phyloP scores from a whole-genome alignment of 768 basidiomycete species.

The Auriscalpium vulgare region DNA sequence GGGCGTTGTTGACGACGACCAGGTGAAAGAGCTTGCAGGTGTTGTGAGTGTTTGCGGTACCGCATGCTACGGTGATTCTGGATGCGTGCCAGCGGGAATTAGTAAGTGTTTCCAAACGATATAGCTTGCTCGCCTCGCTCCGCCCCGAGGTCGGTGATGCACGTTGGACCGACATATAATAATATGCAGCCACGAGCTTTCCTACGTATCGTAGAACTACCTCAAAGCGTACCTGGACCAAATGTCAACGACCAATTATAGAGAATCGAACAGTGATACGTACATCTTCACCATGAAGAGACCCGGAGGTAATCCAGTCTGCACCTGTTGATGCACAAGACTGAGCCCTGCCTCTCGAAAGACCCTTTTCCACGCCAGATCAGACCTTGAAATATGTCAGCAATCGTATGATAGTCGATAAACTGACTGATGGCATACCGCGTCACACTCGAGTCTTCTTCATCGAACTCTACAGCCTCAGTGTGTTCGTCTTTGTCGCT shows the following conservation, averaged over 20 bases:
- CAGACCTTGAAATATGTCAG: slow-evolving; percentile 48
- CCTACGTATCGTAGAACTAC: slow-evolving; percentile 11
- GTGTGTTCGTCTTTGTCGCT: slow-evolving; percentile 44
- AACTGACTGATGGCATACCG: slow-evolving; percentile 38
- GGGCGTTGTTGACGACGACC: too few species aligned
- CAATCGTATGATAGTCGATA: neutral
- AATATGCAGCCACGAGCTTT: too few species aligned
- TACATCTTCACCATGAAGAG: slow-evolving; percentile 86
- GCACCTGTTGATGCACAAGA: slow-evolving; percentile 66
- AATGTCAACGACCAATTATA: neutral
- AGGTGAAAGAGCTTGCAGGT: too few species aligned
- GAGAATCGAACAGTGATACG: slow-evolving; percentile 17
- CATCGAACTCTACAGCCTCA: slow-evolving; percentile 60
- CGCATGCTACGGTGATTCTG: too few species aligned
- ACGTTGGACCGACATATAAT: too few species aligned
- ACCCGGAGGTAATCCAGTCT: slow-evolving; percentile 75
- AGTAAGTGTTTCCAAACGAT: too few species aligned
- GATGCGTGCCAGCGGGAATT: too few species aligned
- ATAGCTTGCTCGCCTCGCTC: too few species aligned
- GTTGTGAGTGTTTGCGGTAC: too few species aligned
- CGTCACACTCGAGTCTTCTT: slow-evolving; percentile 84
- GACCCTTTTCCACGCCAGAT: slow-evolving; percentile 68
- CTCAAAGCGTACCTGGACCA: slow-evolving; percentile 49
- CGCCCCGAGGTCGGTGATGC: too few species aligned
- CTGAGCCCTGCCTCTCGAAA: slow-evolving; percentile 70